A percentile compares a stretch with the other conserved stretches of the same genome.
Evolutionary conservation across 78 protist species (phyloP).

Genomic region (Bodo saltans): DNA sequence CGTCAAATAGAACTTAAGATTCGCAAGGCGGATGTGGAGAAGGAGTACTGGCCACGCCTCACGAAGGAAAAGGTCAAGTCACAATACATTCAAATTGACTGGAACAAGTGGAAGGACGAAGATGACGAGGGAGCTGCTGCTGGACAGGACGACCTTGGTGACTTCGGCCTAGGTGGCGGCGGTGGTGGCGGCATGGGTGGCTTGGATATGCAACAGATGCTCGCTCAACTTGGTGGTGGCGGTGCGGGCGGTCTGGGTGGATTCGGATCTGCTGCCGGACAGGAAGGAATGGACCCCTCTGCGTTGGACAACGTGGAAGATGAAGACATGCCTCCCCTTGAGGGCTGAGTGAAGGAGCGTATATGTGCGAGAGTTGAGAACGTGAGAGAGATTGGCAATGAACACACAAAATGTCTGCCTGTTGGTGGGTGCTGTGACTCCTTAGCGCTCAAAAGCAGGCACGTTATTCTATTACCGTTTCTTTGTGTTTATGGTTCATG

Average conservation of each 20-base stretch:
- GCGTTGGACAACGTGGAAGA: no score
- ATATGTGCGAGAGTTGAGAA: no score
- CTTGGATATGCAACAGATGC: neutral
- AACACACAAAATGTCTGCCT: no score
- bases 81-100: neutral
- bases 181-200: neutral
- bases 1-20: neutral
- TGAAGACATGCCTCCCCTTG: no score
- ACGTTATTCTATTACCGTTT: no score
- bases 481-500: no score
- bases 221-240: neutral
- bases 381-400: no score
- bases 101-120: neutral
- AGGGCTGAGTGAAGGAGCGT: no score
- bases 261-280: no score
- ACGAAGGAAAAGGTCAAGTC: neutral
- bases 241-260: neutral
- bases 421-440: no score
- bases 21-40: neutral
- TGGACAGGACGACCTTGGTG: neutral
- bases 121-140: neutral
- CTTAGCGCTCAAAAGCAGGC: no score
- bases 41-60: neutral
- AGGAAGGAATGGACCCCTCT: no score
- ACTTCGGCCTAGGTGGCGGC: neutral